Evolutionary conservation across 2,329 filamentous ascomycete genomes (phyloP).

Genomic region (Volutella citrinella): DNA sequence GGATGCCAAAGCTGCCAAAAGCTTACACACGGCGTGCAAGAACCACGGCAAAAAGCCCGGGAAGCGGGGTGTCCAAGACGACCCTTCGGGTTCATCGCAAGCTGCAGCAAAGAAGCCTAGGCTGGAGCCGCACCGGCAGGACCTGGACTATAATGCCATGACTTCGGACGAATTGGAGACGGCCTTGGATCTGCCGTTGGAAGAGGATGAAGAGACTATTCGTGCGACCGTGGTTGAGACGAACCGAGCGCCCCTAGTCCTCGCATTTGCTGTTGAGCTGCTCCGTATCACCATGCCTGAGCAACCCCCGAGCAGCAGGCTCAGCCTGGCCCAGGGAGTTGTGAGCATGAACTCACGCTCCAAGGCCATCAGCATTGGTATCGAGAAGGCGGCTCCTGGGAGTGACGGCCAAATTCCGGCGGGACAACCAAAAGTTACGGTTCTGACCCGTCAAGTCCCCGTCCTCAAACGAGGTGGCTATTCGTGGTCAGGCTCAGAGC

Average conservation of each 20-base stretch:
- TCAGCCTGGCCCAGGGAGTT: slow-evolving; percentile 80
- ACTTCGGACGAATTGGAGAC: slow-evolving; percentile 59
- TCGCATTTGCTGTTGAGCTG: slow-evolving; percentile 74
- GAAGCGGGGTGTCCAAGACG: slow-evolving; percentile 29
- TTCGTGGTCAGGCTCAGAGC: slow-evolving; percentile 32
- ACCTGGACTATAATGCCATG: slow-evolving; percentile 38
- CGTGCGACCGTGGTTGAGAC: slow-evolving; percentile 59
- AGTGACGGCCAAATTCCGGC: slow-evolving; percentile 71
- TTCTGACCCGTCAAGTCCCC: slow-evolving; percentile 71
- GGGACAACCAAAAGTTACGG: slow-evolving; percentile 69
- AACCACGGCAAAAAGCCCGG: slow-evolving; percentile 42
- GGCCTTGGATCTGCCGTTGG: slow-evolving; percentile 58
- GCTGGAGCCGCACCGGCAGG: slow-evolving; percentile 31
- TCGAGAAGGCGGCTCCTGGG: slow-evolving; percentile 62
- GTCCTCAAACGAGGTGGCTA: slow-evolving; percentile 80
- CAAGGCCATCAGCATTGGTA: slow-evolving; percentile 72
- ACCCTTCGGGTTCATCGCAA: slow-evolving; percentile 5
- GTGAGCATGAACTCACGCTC: slow-evolving; percentile 77
- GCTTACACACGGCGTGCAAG: slow-evolving; percentile 53
- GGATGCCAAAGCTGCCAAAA: slow-evolving; percentile 44
- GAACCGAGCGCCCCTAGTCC: slow-evolving; percentile 77
- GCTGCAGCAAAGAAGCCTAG: slow-evolving; percentile 29
- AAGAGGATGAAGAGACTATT: slow-evolving; percentile 58
- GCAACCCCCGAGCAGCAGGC: slow-evolving; percentile 77
- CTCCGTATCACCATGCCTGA: slow-evolving; percentile 80